phyloP scores from a whole-genome alignment of 441 rosid genomes.

The Syzygium syzygioides region DNA sequence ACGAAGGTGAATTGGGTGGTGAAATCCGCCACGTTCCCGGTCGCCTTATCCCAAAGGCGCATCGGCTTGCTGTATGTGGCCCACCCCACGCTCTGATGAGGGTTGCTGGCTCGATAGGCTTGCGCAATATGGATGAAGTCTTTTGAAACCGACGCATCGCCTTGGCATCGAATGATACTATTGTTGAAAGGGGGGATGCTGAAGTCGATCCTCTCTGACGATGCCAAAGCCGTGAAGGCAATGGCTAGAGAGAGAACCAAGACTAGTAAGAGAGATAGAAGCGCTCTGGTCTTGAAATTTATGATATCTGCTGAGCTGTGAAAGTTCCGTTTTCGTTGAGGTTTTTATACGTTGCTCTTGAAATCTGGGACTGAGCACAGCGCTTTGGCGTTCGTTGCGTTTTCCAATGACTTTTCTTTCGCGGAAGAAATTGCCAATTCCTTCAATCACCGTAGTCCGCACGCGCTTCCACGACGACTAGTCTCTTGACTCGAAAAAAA shows the following conservation, averaged over 20 bases:
- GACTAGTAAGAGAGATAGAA: background rate
- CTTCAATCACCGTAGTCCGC: background rate
- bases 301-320: background rate
- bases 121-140: background rate
- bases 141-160: background rate
- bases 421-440: too few relatives aligned
- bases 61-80: too few relatives aligned
- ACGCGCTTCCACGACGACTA: background rate
- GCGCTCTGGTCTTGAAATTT: background rate
- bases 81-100: background rate
- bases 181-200: fast-evolving
- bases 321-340: background rate
- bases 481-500: background rate
- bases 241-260: background rate
- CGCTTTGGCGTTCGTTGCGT: background rate
- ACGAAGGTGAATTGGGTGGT: too few relatives aligned
- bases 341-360: background rate
- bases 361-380: background rate
- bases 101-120: background rate
- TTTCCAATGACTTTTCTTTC: too few relatives aligned
- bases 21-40: too few relatives aligned
- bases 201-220: background rate
- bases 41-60: too few relatives aligned
- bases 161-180: fast-evolving
- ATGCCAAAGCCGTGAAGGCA: background rate